Conservation (phyloP, 495 filamentous ascomycete genomes). For the Venustampulla echinocandica region DNA sequence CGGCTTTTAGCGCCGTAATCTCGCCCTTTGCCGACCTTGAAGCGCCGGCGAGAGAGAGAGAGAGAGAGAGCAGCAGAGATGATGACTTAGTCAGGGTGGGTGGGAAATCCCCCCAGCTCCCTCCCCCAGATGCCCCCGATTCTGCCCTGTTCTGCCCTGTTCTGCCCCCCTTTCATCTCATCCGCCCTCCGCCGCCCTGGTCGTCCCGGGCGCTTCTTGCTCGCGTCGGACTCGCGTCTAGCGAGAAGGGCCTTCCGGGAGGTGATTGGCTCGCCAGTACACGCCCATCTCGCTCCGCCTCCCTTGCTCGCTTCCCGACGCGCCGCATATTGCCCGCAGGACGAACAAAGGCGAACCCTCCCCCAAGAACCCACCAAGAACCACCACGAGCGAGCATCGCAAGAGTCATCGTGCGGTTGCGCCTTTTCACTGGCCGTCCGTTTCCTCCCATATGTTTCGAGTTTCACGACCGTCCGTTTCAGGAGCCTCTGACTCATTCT, state of each 20-base stretch:
- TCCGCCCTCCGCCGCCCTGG: constrained; percentile 1
- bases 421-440: constrained; percentile 13
- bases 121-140: too few species aligned
- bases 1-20: constrained; percentile 18
- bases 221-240: constrained; percentile 19
- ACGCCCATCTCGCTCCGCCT: constrained; percentile 7
- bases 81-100: background rate
- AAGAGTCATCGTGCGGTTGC: constrained; percentile 16
- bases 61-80: background rate
- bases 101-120: too few species aligned
- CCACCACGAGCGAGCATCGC: constrained; percentile 2
- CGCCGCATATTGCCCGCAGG: constrained; percentile 22
- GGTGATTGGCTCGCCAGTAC: constrained; percentile 14
- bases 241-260: background rate
- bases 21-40: constrained; percentile 18
- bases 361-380: constrained; percentile 7
- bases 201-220: constrained; percentile 4
- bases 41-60: constrained; percentile 1
- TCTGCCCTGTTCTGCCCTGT: too few species aligned
- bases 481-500: constrained; percentile 19
- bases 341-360: too few species aligned
- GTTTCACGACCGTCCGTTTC: constrained; percentile 21
- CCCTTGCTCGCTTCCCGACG: constrained; percentile 8
- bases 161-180: background rate
- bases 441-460: constrained; percentile 12